These are phyloP conservation scores for Meyerozyma smithsonii DNA, from an alignment of 1,139 yeast genomes.

Conservation along the genomic window DNA sequence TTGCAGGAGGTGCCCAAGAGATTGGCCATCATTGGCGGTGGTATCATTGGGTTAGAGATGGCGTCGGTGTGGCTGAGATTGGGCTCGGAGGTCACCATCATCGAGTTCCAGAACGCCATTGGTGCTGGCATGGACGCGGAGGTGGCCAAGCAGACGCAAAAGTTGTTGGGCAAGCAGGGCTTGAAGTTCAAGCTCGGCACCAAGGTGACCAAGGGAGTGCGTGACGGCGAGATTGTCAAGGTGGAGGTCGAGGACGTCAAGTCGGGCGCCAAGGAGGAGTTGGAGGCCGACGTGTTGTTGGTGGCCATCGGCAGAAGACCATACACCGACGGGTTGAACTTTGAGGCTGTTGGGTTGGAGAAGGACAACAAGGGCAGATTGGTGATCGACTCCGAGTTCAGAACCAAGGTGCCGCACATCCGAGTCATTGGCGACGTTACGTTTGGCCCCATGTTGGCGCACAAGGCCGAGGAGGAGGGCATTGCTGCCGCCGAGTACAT, in stretches of 20 bases:
- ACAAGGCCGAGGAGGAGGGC: conserved; percentile 99
- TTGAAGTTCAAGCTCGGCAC: conserved; percentile 88
- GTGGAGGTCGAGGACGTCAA: conserved; percentile 88
- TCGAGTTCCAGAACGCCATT: conserved; percentile 85
- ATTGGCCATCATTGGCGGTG: conserved; percentile 95
- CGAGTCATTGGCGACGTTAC: conserved; percentile 98
- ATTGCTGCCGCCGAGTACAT: conserved; percentile 96
- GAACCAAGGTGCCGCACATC: conserved; percentile 88
- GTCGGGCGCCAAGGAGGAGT: conserved; percentile 70
- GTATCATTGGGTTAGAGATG: conserved; percentile 99
- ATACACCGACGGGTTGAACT: conserved; percentile 82
- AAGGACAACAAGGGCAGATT: conserved; percentile 88
- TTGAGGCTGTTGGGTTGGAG: conserved; percentile 86
- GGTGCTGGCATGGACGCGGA: conserved; percentile 98
- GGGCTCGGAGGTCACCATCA: conserved; percentile 91
- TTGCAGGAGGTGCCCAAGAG: conserved; percentile 88
- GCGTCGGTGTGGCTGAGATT: conserved; percentile 96
- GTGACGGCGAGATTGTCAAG: conserved; percentile 84
- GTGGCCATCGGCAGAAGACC: conserved; percentile 99
- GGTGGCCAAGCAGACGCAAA: conserved; percentile 85
- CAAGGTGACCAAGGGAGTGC: conserved; percentile 80
- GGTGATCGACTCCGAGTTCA: conserved; percentile 90
- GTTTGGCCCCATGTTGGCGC: conserved; percentile 99
- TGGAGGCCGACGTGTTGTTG: conserved; percentile 88
- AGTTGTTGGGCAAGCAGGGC: conserved; percentile 91